A percentile compares a stretch with the other conserved stretches of the same genome.
Evolutionary conservation across 495 filamentous ascomycete species (phyloP).

Genomic region (Wilcoxina mikolae): DNA sequence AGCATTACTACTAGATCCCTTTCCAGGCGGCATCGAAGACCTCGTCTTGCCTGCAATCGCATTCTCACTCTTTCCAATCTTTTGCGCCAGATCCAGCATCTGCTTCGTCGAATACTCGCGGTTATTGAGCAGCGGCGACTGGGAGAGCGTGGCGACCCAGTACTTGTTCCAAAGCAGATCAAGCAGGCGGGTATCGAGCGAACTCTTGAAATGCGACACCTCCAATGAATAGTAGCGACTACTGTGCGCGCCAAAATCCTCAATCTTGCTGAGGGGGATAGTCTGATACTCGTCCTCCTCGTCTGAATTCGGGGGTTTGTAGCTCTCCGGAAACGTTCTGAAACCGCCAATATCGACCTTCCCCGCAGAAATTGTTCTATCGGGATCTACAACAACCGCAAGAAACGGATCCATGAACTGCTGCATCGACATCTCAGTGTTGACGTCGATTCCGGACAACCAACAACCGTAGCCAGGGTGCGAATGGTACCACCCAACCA

Average conservation of each 20-base stretch:
- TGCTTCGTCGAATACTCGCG: slow-evolving; percentile 87
- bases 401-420: slow-evolving; percentile 73
- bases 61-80: slow-evolving; percentile 48
- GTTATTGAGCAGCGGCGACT: slow-evolving; percentile 81
- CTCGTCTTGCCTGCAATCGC: slow-evolving; percentile 9
- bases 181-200: slow-evolving; percentile 69
- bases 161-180: slow-evolving; percentile 98
- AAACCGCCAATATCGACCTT: slow-evolving; percentile 98
- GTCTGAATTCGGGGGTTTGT: slow-evolving; percentile 42
- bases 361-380: slow-evolving; percentile 84
- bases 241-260: slow-evolving; percentile 90
- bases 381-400: slow-evolving; percentile 92
- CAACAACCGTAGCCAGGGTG: slow-evolving; percentile 98
- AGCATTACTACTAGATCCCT: slow-evolving; percentile 5
- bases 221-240: slow-evolving; percentile 81
- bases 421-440: slow-evolving; percentile 75
- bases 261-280: slow-evolving; percentile 79
- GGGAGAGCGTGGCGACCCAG: slow-evolving; percentile 97
- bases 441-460: slow-evolving; percentile 90
- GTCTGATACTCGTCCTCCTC: slow-evolving; percentile 46
- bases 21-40: background rate
- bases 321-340: slow-evolving; percentile 68
- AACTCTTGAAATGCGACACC: slow-evolving; percentile 83
- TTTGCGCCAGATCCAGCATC: slow-evolving; percentile 72
- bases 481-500: slow-evolving; percentile 94